phyloP scores from a whole-genome alignment of 345 rosid genomes.

The Populus tremula region DNA sequence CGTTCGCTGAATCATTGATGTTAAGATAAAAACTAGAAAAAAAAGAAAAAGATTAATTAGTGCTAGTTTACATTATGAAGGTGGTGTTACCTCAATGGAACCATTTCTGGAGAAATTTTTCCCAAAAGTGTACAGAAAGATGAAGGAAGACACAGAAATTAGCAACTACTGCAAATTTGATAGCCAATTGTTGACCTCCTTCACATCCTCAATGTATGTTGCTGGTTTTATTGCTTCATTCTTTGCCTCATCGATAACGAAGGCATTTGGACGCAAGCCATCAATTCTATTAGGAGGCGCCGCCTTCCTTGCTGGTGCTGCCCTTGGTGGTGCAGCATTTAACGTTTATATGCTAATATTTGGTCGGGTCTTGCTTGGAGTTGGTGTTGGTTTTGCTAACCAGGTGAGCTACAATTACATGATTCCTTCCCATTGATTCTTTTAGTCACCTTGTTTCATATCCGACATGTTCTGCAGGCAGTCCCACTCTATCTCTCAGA shows the following conservation, averaged over 20 bases:
- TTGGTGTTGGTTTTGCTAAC: conserved; percentile 79
- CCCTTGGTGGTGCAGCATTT: conserved; percentile 63
- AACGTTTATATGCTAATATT: conserved; percentile 63
- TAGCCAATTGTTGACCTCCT: conserved; percentile 33
- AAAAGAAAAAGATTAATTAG: not conserved
- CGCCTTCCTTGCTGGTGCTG: conserved; percentile 68
- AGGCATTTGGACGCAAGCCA: conserved; percentile 62
- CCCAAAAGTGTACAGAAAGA: conserved; percentile 47
- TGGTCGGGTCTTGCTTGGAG: conserved; percentile 71
- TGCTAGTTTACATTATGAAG: conserved; percentile 24
- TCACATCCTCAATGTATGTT: conserved; percentile 35
- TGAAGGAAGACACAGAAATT: conserved; percentile 43
- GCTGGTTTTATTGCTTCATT: conserved; percentile 33
- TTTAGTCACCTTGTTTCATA: too few relatives aligned
- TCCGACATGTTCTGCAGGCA: conserved; percentile 21
- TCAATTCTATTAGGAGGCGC: conserved; percentile 63
- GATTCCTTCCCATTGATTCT: too few relatives aligned
- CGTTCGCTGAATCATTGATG: too few relatives aligned
- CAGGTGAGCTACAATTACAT: conserved; percentile 41
- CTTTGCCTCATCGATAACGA: conserved; percentile 54
- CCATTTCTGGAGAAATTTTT: conserved; percentile 63
- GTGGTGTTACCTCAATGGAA: conserved; percentile 86
- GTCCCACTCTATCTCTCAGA: conserved; percentile 48
- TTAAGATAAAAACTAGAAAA: not conserved
- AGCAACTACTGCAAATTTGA: conserved; percentile 44